These are phyloP conservation scores for Aspergillus egyptiacus DNA, from an alignment of 495 filamentous ascomycete genomes.

Conservation along the genomic window DNA sequence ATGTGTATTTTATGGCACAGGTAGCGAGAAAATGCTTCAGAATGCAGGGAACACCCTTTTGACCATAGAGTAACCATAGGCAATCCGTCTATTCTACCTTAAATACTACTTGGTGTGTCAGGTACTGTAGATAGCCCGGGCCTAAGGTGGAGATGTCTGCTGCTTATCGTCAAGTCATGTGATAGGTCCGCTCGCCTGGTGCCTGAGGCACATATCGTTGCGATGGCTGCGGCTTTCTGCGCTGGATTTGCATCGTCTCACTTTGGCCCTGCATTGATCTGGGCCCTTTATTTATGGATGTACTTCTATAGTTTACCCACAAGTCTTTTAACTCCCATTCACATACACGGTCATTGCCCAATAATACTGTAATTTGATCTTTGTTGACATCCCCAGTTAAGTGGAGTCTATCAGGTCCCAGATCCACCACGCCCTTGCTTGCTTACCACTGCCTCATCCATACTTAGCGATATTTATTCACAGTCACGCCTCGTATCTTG, in stretches of 20 bases:
- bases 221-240: not conserved
- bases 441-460: not conserved
- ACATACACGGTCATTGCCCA: no score
- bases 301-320: not conserved
- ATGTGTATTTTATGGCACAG: constrained; percentile 2
- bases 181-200: not conserved
- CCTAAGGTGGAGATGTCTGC: not conserved
- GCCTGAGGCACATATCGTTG: not conserved
- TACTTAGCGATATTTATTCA: not conserved
- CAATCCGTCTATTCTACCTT: not conserved
- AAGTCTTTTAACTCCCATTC: not conserved
- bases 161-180: not conserved
- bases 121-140: no score
- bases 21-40: constrained; percentile 3
- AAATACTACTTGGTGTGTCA: no score
- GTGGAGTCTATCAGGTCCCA: constrained; percentile 19
- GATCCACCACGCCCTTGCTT: constrained; percentile 13
- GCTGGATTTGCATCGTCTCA: constrained; percentile 4
- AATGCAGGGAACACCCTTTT: not conserved
- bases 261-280: not conserved
- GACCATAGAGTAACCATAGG: not conserved
- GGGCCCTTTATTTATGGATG: not conserved
- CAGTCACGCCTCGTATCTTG: not conserved
- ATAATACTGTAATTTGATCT: constrained; percentile 2
- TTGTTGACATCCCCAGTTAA: constrained; percentile 12